These are phyloP conservation scores for Cyamopsis tetragonoloba DNA, from an alignment of 306 rosid species.

Conservation along the genomic window DNA sequence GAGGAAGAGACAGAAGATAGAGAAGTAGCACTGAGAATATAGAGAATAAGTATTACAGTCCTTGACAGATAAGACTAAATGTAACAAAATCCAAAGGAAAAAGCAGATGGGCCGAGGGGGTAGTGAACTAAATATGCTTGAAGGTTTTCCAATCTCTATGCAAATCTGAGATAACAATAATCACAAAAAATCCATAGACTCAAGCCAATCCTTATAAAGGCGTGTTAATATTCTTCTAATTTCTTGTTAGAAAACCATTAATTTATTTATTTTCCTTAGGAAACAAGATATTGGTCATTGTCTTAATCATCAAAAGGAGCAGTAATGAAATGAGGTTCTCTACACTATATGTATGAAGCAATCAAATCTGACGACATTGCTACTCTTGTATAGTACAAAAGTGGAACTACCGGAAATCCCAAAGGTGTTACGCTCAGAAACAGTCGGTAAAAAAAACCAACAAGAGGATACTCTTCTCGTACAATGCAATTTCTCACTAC, in stretches of 20 bases:
- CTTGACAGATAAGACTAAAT: neutral
- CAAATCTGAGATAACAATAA: neutral
- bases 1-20: neutral
- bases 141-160: too few relatives aligned
- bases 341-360: slow-evolving; percentile 50
- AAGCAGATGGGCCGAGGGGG: neutral
- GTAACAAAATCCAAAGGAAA: neutral
- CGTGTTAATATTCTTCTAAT: neutral
- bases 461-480: too few relatives aligned
- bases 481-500: too few relatives aligned
- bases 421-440: slow-evolving; percentile 97
- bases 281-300: neutral
- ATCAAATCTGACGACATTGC: slow-evolving; percentile 76
- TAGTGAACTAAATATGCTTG: neutral
- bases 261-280: neutral
- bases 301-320: slow-evolving; percentile 4
- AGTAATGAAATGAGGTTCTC: neutral
- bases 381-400: slow-evolving; percentile 82
- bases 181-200: neutral
- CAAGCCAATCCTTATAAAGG: neutral
- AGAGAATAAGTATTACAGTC: too few relatives aligned
- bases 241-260: neutral
- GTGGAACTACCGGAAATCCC: slow-evolving; percentile 95
- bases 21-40: neutral
- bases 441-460: too few relatives aligned